These are phyloP conservation scores for Penicillium sp. DNA, from an alignment of 2,329 filamentous ascomycete genomes.

Conservation along the genomic window DNA sequence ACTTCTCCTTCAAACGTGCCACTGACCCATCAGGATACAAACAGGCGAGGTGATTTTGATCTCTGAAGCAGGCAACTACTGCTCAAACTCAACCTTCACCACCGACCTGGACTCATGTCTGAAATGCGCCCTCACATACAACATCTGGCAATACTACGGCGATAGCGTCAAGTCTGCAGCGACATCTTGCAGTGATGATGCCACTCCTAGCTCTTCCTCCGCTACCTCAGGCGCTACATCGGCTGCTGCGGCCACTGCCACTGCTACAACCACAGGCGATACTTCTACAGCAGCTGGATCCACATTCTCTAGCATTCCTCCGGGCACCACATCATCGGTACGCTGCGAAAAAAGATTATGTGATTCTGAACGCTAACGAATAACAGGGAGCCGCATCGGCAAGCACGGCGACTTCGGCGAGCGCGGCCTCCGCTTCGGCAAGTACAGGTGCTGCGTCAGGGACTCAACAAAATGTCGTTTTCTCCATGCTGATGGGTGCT, in stretches of 20 bases:
- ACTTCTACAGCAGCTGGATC: not conserved
- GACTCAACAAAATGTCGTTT: not conserved
- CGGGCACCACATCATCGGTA: not conserved
- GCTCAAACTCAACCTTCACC: slow-evolving; percentile 29
- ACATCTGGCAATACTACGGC: slow-evolving; percentile 51
- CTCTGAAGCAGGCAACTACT: slow-evolving; percentile 26
- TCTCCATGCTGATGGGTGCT: not conserved
- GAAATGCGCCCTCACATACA: slow-evolving; percentile 45
- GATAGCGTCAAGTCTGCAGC: slow-evolving; percentile 41
- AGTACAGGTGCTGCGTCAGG: not conserved
- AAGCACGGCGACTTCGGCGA: not conserved
- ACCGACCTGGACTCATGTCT: slow-evolving; percentile 36
- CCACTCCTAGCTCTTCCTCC: slow-evolving; percentile 3
- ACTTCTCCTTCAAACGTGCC: not conserved
- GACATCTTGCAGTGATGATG: slow-evolving; percentile 30
- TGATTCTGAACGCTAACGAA: not conserved
- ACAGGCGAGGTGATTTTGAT: slow-evolving; percentile 31
- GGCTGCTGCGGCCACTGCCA: not conserved
- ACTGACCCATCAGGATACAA: not conserved
- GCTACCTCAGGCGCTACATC: not conserved
- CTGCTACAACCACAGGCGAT: not conserved
- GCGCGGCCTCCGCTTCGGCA: not conserved
- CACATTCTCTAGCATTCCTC: not conserved
- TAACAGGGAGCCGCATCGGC: not conserved
- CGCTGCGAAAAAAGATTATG: not conserved